Evolutionary conservation across 1,284 basidiomycete genomes (phyloP).

Genomic region (Rugosomyces carneus): DNA sequence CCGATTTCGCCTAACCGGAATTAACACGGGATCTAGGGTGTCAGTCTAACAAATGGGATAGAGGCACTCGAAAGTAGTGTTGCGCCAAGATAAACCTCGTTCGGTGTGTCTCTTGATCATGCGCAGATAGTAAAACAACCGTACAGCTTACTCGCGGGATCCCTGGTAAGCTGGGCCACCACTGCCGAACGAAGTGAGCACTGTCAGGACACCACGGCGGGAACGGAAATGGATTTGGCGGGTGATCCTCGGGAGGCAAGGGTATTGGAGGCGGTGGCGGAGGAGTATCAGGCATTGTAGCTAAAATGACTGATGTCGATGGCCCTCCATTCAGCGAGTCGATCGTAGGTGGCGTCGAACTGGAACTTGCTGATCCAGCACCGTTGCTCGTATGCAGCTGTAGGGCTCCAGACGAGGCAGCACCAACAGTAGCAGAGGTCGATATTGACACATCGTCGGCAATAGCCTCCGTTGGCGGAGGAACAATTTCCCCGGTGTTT

Average conservation of each 20-base stretch:
- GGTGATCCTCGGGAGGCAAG: slow-evolving; percentile 6
- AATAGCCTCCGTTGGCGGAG: background rate
- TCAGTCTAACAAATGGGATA: too few relatives aligned
- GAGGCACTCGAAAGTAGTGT: slow-evolving; percentile 67
- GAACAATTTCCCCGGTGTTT: background rate
- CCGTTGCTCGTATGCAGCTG: background rate
- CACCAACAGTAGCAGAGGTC: background rate
- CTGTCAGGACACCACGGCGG: slow-evolving; percentile 64
- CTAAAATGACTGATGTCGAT: background rate
- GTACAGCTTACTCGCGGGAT: slow-evolving; percentile 64
- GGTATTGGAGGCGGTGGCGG: slow-evolving; percentile 14
- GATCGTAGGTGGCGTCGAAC: background rate
- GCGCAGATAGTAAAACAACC: slow-evolving; percentile 58
- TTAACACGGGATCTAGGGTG: background rate
- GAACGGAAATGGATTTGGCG: slow-evolving; percentile 40
- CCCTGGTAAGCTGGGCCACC: slow-evolving; percentile 63
- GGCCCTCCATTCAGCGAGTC: background rate
- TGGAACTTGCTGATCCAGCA: background rate
- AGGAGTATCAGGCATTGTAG: slow-evolving; percentile 13
- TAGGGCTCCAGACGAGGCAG: background rate
- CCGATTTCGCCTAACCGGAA: background rate
- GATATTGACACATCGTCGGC: background rate
- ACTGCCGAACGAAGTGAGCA: slow-evolving; percentile 70
- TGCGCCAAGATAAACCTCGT: slow-evolving; percentile 65
- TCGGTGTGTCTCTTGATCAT: slow-evolving; percentile 49